These are phyloP conservation scores for Diaporthe capsici DNA, from an alignment of 2,329 filamentous ascomycete species.

Conservation along the genomic window DNA sequence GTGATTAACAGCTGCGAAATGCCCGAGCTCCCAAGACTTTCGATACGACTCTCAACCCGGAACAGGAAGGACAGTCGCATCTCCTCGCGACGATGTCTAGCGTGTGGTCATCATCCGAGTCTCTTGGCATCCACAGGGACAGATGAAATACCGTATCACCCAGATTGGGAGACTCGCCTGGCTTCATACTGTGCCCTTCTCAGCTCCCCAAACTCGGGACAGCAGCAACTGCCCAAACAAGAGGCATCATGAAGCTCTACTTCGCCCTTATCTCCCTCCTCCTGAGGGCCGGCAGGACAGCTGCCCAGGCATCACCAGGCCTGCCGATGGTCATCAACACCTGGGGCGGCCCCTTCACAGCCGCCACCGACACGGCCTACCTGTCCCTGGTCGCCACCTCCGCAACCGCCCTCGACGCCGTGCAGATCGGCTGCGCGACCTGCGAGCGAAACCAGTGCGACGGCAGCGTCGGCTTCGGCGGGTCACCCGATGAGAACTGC, in stretches of 20 bases:
- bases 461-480: conserved; percentile 67
- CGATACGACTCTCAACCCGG: conserved; percentile 16
- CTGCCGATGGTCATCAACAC: conserved; percentile 68
- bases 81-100: conserved; percentile 6
- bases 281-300: neutral
- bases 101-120: neutral
- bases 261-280: conserved; percentile 40
- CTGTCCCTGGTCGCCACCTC: conserved; percentile 48
- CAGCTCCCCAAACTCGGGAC: neutral
- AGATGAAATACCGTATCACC: neutral
- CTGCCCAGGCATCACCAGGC: conserved; percentile 51
- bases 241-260: conserved; percentile 37
- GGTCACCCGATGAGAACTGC: conserved; percentile 68
- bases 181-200: too few species aligned
- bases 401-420: conserved; percentile 61
- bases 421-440: conserved; percentile 64
- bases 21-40: conserved; percentile 16
- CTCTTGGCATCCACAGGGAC: neutral
- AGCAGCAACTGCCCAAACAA: neutral
- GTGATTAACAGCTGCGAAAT: neutral
- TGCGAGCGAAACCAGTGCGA: conserved; percentile 69
- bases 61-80: conserved; percentile 13
- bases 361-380: conserved; percentile 66
- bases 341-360: conserved; percentile 66
- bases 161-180: neutral